Evolutionary conservation across 2,329 filamentous ascomycete species (phyloP).

Genomic region (Sporothrix euskadiensis): DNA sequence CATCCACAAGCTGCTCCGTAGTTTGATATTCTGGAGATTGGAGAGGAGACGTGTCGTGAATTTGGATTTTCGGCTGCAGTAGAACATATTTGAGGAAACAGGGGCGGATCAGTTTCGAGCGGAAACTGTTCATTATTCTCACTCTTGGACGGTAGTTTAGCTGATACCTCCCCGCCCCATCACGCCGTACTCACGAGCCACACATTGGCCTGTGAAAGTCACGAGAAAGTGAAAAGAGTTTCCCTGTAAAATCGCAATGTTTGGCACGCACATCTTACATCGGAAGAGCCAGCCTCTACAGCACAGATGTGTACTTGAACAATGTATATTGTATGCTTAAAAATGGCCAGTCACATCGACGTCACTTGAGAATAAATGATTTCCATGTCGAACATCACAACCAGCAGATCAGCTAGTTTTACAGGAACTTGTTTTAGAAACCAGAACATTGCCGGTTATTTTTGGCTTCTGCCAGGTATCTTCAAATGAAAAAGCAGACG

Average conservation of each 20-base stretch:
- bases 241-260: slow-evolving; percentile 16
- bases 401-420: neutral
- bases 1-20: slow-evolving; percentile 15
- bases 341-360: neutral
- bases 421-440: neutral
- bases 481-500: neutral
- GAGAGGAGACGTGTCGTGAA: neutral
- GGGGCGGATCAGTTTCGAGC: slow-evolving; percentile 20
- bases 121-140: slow-evolving; percentile 19
- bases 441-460: neutral
- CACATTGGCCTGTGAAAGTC: neutral
- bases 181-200: neutral
- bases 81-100: neutral
- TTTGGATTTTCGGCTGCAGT: neutral
- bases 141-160: neutral
- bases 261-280: slow-evolving; percentile 29
- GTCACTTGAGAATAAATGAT: neutral
- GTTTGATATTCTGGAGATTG: neutral
- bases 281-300: neutral
- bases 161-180: neutral
- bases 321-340: neutral
- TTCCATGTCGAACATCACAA: neutral
- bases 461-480: neutral
- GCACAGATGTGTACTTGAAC: neutral
- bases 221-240: neutral